phyloP scores from a whole-genome alignment of 2,329 filamentous ascomycete genomes.

The Capronia epimyces region DNA sequence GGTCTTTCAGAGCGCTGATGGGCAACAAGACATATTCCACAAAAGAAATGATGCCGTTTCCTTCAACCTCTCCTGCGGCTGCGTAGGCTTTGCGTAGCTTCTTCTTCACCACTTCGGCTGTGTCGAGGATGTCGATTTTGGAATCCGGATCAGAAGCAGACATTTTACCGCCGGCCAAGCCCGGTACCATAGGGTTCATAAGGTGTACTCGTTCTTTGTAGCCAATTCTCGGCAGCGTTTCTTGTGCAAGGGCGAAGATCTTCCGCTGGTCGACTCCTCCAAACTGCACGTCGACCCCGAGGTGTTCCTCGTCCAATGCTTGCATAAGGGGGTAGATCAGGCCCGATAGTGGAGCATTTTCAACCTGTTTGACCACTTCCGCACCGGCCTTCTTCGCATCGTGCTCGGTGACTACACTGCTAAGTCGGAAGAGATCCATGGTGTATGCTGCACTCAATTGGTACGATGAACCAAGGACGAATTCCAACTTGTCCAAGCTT shows the following conservation, averaged over 20 bases:
- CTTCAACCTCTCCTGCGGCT: constrained; percentile 68
- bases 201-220: constrained; percentile 71
- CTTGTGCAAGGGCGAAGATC: constrained; percentile 78
- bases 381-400: constrained; percentile 86
- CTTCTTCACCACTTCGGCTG: constrained; percentile 65
- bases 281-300: constrained; percentile 83
- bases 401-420: constrained; percentile 65
- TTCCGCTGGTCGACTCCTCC: constrained; percentile 83
- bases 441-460: constrained; percentile 64
- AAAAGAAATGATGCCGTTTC: constrained; percentile 81
- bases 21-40: constrained; percentile 83
- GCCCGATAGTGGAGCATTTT: constrained; percentile 67
- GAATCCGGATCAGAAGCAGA: constrained; percentile 61
- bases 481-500: constrained; percentile 69
- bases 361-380: constrained; percentile 89
- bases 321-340: constrained; percentile 84
- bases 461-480: constrained; percentile 80
- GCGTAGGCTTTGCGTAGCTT: constrained; percentile 84
- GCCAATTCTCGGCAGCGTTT: constrained; percentile 77
- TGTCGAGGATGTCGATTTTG: constrained; percentile 91
- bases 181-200: constrained; percentile 86
- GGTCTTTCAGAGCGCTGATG: constrained; percentile 56
- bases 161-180: constrained; percentile 69
- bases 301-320: constrained; percentile 82
- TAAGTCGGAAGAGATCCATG: constrained; percentile 81